A percentile compares a stretch with the other conserved stretches of the same genome.
Evolutionary conservation across 2,329 filamentous ascomycete genomes (phyloP).

Genomic region (Sporothrix luriei): DNA sequence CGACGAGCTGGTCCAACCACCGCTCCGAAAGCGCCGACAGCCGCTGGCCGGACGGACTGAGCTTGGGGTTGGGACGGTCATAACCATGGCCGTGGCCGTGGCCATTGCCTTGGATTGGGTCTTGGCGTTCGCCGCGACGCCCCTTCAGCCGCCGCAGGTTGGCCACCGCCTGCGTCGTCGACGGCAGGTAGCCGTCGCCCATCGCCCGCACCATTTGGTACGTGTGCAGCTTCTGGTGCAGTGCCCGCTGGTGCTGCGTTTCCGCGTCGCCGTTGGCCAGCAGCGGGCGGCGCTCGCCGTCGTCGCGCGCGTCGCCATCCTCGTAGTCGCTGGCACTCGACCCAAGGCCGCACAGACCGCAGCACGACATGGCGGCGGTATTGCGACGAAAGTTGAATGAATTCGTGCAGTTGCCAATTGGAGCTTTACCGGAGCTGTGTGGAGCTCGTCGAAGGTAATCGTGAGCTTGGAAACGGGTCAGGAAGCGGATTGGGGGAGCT

Average conservation of each 20-base stretch:
- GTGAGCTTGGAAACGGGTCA: too few species aligned
- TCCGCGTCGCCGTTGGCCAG: conserved; percentile 57
- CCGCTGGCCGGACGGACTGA: conserved; percentile 76
- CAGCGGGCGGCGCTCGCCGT: conserved; percentile 26
- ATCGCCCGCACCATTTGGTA: conserved; percentile 90
- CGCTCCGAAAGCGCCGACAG: conserved; percentile 71
- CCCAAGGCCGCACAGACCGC: background rate
- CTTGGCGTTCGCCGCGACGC: background rate
- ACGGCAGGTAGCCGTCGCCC: conserved; percentile 85
- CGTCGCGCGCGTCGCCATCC: conserved; percentile 13
- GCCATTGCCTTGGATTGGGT: too few species aligned
- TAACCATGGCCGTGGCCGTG: conserved; percentile 58
- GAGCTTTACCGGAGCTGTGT: background rate
- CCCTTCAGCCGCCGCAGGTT: conserved; percentile 75
- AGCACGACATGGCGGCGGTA: background rate
- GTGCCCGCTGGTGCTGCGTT: conserved; percentile 71
- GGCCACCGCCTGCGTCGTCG: conserved; percentile 78
- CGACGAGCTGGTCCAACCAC: conserved; percentile 77
- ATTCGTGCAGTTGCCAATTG: background rate
- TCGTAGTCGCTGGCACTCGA: conserved; percentile 23
- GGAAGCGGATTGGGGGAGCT: background rate
- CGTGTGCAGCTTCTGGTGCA: conserved; percentile 87
- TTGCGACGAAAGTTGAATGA: background rate
- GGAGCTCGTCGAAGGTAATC: background rate
- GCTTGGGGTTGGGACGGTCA: conserved; percentile 56